Evolutionary conservation across 164 flowering plant genomes (phyloP), one percentile per base, ranked within the genome.

Genomic region (Vitis rotundifolia): DNA sequence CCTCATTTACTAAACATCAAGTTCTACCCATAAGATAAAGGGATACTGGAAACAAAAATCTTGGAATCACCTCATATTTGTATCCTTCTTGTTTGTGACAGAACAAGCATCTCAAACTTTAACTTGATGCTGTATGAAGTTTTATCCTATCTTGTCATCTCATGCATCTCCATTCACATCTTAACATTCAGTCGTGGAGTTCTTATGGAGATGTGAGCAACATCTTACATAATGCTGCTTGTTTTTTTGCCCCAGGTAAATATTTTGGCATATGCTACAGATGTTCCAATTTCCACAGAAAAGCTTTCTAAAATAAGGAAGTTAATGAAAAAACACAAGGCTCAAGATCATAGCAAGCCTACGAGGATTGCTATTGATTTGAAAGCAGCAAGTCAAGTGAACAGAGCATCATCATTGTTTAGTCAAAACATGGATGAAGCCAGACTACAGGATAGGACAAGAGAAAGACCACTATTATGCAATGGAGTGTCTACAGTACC

Each of bases 181-280:
- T 29, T 29, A 2, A 29, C 37, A 29, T 29, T n/a, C n/a, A n/a
- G n/a, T n/a, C n/a, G n/a, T n/a, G n/a, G n/a, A n/a, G n/a, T n/a
- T n/a, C n/a, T n/a, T n/a, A n/a, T n/a, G n/a, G n/a, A n/a, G n/a
- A n/a, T n/a, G n/a, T n/a, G n/a, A n/a, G n/a, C n/a, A n/a, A n/a
- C n/a, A n/a, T n/a, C n/a, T n/a, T n/a, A n/a, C n/a, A n/a, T n/a
- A n/a, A n/a, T 63, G 54, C 12, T 56, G 15, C 58, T 37, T 64
- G 7, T 51, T 71, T 76, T 70, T 9, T 14, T 73, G 26, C 66
- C 53, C 50, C 85, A 92, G 97, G 90, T 90, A 65, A 87, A 88
- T 74, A 80, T 92, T 66, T 79, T 92, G 78, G 84, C 80, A 48
- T 82, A 88, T 76, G 68, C 86, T 18, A 72, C 84, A 62, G 93